Conservation (phyloP, 2,329 filamentous ascomycete species). For the Aspergillus tamarii region DNA sequence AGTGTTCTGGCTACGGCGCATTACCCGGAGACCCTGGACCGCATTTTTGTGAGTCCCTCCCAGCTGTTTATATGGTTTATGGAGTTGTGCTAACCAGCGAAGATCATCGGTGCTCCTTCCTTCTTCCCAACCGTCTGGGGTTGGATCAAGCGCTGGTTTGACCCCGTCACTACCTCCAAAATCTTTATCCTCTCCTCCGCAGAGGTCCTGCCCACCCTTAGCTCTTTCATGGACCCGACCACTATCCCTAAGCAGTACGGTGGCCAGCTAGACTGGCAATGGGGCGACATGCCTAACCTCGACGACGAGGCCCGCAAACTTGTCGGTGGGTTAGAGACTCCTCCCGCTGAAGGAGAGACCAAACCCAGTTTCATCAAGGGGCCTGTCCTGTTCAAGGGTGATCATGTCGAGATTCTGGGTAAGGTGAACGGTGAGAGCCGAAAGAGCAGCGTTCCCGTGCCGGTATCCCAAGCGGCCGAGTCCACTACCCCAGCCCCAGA, state of each 20-base stretch:
- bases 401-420: constrained; percentile 37
- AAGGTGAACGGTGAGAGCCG: constrained; percentile 39
- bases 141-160: constrained; percentile 95
- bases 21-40: constrained; percentile 90
- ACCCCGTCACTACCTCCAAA: constrained; percentile 90
- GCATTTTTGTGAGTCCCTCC: constrained; percentile 63
- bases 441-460: constrained; percentile 31
- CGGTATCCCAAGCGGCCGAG: neutral
- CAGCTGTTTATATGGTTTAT: neutral
- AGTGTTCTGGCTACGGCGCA: constrained; percentile 86
- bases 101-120: constrained; percentile 83
- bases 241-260: constrained; percentile 92
- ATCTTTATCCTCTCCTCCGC: constrained; percentile 82
- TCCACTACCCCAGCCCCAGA: neutral
- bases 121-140: constrained; percentile 93
- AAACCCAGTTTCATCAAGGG: constrained; percentile 38
- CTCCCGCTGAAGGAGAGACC: constrained; percentile 27
- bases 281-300: constrained; percentile 73
- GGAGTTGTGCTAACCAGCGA: constrained; percentile 1
- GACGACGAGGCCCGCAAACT: constrained; percentile 55
- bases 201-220: constrained; percentile 77
- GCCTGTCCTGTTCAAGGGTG: constrained; percentile 38
- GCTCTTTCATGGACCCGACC: constrained; percentile 76
- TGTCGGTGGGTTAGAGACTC: constrained; percentile 34
- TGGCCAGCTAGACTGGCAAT: constrained; percentile 80